Evolutionary conservation across 1,139 yeast species (phyloP), one percentile per base, ranked within the genome.

Genomic region (Protomyces pachydermus): DNA sequence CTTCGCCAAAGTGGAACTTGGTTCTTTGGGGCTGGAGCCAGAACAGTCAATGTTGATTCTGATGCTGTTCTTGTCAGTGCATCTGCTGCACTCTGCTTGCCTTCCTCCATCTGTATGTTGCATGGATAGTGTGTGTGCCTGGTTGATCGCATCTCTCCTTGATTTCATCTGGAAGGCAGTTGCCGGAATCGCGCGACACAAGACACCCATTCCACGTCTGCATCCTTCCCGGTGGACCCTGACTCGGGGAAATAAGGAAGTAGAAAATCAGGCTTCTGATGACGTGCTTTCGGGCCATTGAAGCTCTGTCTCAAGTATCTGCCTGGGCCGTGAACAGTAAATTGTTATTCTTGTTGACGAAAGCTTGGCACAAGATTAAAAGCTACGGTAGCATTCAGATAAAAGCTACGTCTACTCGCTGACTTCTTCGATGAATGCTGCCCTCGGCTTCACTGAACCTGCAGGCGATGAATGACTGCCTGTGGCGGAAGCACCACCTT

Each of bases 361-460:
- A 28, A 28, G 32, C 32, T 28, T 28, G 32, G 32, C 32, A 28
- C 32, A 28, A 28, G 32, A 28, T 28, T 28, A 6, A 6, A 28
- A 28, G 32, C 32, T 28, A 28, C 32, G 32, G 32, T 6, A 6
- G 32, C 32, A 37, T 37, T 3, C 42, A 14, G 16, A n/a, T 37
- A 20, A 18, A 42, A n/a, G 25, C 48, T 16, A 5, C 12, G 4
- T 16, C 60, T 57, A 53, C 38, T 50, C 61, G 23, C 54, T 55
- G 18, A 52, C 56, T 25, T 51, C 56, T 5, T 69, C 67, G 64
- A 66, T 61, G 34, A 45, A 54, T 5, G 58, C 60, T 10, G 60
- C 37, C 35, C 60, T 35, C 5, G 60, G 48, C 25, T 42, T 54
- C 28, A 54, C 64, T 18, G 50, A 10, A 10, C 52, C 39, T 23